phyloP scores from a whole-genome alignment of 768 basidiomycete species.

The Albatrellus ellisii region DNA sequence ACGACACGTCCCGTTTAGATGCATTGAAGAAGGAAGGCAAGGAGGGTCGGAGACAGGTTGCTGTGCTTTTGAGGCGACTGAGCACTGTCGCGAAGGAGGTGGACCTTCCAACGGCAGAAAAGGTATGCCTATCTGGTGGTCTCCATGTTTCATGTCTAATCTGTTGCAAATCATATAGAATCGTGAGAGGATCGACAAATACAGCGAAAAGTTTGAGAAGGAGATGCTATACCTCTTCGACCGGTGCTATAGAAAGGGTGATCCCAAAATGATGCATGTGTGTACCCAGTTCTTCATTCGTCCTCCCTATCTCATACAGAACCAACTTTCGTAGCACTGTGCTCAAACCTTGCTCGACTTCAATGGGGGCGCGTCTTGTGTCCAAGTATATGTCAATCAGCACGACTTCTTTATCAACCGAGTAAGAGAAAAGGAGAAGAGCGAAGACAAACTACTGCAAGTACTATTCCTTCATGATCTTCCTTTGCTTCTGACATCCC shows the following conservation, averaged over 20 bases:
- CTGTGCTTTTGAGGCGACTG: constrained; percentile 73
- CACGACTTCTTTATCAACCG: constrained; percentile 99
- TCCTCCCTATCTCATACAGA: background rate
- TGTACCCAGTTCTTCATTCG: constrained; percentile 16
- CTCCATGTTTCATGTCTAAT: background rate
- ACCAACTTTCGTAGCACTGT: constrained; percentile 55
- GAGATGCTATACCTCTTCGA: constrained; percentile 97
- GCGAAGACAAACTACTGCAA: constrained; percentile 45
- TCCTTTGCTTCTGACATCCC: background rate
- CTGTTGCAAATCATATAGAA: constrained; percentile 35
- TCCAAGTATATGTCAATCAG: constrained; percentile 98
- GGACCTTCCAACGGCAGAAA: constrained; percentile 71
- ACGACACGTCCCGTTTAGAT: constrained; percentile 65
- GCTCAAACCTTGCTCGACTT: constrained; percentile 95
- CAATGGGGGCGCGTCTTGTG: constrained; percentile 93
- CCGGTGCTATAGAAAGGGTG: constrained; percentile 88
- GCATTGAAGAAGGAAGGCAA: constrained; percentile 76
- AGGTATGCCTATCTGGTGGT: constrained; percentile 31
- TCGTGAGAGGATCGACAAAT: constrained; percentile 85
- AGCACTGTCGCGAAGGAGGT: constrained; percentile 88
- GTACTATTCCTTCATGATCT: constrained; percentile 10
- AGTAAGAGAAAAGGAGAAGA: constrained; percentile 48
- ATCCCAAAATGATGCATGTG: constrained; percentile 99
- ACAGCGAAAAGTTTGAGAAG: constrained; percentile 98
- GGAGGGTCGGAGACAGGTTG: constrained; percentile 80